Evolutionary conservation across 306 rosid species (phyloP).

Genomic region (Prunus dulcis): DNA sequence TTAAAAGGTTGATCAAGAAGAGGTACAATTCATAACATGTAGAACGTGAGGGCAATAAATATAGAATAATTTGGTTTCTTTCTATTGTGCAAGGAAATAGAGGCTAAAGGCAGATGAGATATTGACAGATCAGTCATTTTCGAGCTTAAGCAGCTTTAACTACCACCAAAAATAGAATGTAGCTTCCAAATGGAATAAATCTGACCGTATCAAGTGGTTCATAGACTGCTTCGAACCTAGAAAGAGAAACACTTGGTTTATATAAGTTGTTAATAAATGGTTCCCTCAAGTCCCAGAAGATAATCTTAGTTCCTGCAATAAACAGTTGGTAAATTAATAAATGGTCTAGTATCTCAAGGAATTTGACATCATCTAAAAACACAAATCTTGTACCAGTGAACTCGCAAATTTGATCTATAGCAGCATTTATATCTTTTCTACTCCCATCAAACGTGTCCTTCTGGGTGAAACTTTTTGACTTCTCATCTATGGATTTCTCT

Average conservation of each 20-base stretch:
- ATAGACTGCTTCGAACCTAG: slow-evolving; percentile 75
- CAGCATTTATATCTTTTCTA: slow-evolving; percentile 78
- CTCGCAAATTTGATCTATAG: slow-evolving; percentile 84
- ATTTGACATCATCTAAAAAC: slow-evolving; percentile 2
- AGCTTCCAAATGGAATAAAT: slow-evolving; percentile 19
- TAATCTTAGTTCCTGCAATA: slow-evolving; percentile 88
- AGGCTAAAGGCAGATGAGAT: neutral
- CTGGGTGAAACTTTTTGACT: slow-evolving; percentile 54
- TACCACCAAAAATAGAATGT: slow-evolving; percentile 15
- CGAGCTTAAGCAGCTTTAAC: slow-evolving; percentile 20
- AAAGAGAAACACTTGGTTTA: slow-evolving; percentile 71
- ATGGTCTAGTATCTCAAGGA: slow-evolving; percentile 23
- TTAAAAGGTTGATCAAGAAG: neutral
- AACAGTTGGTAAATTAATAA: slow-evolving; percentile 14
- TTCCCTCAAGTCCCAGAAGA: slow-evolving; percentile 91
- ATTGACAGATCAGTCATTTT: neutral
- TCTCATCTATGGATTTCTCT: slow-evolving; percentile 71
- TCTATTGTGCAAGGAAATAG: neutral
- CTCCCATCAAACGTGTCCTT: slow-evolving; percentile 90
- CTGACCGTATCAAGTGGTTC: slow-evolving; percentile 88
- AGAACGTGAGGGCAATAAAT: neutral
- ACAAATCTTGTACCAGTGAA: slow-evolving; percentile 60
- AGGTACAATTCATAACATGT: neutral
- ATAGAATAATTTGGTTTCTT: neutral
- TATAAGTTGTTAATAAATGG: slow-evolving; percentile 81